phyloP scores from a whole-genome alignment of 164 flowering plant genomes.

The grape (Vitis vinifera) region DNA sequence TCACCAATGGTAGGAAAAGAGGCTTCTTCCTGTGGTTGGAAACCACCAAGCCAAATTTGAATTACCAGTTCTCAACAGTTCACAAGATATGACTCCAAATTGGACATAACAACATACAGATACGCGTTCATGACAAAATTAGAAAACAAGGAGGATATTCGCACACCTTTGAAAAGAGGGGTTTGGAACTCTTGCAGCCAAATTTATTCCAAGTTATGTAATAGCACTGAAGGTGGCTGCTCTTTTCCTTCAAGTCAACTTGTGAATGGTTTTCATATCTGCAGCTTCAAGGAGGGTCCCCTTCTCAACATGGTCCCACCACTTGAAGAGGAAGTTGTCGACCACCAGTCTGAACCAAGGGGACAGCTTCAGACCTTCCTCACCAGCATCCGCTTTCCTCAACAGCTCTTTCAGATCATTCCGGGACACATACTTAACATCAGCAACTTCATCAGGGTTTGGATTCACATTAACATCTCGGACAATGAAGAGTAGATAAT shows the following conservation, averaged over 20 bases:
- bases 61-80: too few species aligned
- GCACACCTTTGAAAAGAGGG: background rate
- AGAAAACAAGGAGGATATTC: too few species aligned
- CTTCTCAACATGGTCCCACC: slow-evolving; percentile 92
- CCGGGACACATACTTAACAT: slow-evolving; percentile 67
- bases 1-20: too few species aligned
- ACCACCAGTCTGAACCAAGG: slow-evolving; percentile 96
- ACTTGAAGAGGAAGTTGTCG: slow-evolving; percentile 87
- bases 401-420: slow-evolving; percentile 78
- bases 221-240: background rate
- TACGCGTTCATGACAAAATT: too few species aligned
- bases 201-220: background rate
- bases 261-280: slow-evolving; percentile 94
- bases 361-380: slow-evolving; percentile 83
- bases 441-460: slow-evolving; percentile 93
- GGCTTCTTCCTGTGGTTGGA: too few species aligned
- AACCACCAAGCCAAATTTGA: too few species aligned
- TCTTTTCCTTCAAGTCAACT: slow-evolving; percentile 36
- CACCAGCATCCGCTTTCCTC: slow-evolving; percentile 90
- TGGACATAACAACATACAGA: too few species aligned
- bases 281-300: slow-evolving; percentile 66
- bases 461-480: slow-evolving; percentile 72
- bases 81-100: too few species aligned
- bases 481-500: slow-evolving; percentile 89
- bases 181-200: background rate